Percentiles rank a stretch among this genome's conserved stretches.
These are phyloP conservation scores for Russula vinacea DNA, from an alignment of 768 basidiomycete genomes.

Conservation along the genomic window DNA sequence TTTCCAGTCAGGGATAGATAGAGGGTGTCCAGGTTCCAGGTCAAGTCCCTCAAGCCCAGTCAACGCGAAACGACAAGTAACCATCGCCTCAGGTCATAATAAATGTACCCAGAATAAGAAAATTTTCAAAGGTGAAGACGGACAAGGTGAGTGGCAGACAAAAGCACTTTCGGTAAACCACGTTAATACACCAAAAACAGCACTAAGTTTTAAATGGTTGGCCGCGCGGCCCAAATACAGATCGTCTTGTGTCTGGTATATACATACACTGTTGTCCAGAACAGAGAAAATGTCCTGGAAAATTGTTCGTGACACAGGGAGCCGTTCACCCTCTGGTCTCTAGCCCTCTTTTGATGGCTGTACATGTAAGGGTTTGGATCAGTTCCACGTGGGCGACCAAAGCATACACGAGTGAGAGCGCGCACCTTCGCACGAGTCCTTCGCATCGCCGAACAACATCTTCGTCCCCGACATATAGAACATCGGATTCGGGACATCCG, in stretches of 20 bases:
- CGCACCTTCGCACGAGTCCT: slow-evolving; percentile 81
- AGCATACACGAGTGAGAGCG: neutral
- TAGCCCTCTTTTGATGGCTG: slow-evolving; percentile 39
- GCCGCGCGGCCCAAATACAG: neutral
- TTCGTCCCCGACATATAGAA: slow-evolving; percentile 89
- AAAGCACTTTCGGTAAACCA: no score
- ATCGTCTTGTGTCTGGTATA: neutral
- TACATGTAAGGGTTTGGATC: neutral
- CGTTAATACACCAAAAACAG: neutral
- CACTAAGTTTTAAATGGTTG: neutral
- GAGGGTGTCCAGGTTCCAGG: no score
- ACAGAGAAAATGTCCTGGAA: neutral
- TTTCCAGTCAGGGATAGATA: no score
- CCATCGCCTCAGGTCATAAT: no score
- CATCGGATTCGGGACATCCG: slow-evolving; percentile 91
- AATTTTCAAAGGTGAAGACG: no score
- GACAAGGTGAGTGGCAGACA: no score
- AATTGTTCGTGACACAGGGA: neutral
- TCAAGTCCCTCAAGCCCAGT: no score
- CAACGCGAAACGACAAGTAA: no score
- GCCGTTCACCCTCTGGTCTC: slow-evolving; percentile 30
- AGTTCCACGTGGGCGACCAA: neutral
- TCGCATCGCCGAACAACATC: slow-evolving; percentile 92
- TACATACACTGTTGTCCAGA: neutral
- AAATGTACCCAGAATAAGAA: no score